Percentiles rank a stretch among this genome's conserved stretches.
These are phyloP conservation scores for Aechmea fasciata DNA, from an alignment of 176 grass and related monocot genomes.

Conservation along the genomic window DNA sequence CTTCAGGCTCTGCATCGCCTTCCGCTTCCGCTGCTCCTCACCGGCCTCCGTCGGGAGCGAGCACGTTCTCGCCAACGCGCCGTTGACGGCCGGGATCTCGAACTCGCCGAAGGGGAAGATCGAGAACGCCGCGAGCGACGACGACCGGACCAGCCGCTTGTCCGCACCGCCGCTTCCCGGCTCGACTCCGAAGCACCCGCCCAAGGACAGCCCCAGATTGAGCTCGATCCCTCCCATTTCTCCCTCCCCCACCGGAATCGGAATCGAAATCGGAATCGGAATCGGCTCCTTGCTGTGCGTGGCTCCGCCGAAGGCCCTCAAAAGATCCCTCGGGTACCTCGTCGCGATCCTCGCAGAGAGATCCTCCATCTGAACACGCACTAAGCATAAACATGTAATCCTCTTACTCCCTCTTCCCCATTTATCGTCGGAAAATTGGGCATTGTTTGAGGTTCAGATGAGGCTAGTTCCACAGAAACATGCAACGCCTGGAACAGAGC, in stretches of 20 bases:
- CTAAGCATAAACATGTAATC: not conserved
- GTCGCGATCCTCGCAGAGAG: not conserved
- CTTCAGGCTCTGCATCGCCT: conserved; percentile 11
- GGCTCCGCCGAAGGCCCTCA: not conserved
- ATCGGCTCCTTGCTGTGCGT: not conserved
- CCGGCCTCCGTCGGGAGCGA: not conserved
- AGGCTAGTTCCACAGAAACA: too few species aligned
- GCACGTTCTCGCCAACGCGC: not conserved
- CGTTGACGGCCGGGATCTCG: not conserved
- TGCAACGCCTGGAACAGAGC: too few species aligned
- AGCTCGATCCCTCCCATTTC: not conserved
- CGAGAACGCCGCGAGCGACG: conserved; percentile 2
- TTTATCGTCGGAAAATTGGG: not conserved
- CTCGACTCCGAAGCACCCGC: not conserved
- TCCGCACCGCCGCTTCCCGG: not conserved
- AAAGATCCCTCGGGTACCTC: not conserved
- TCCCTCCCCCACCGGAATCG: not conserved
- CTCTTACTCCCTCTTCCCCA: not conserved
- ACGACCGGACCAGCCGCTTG: not conserved
- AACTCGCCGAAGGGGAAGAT: not conserved
- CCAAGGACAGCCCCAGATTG: conserved; percentile 1
- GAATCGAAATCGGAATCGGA: not conserved
- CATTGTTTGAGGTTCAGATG: too few species aligned
- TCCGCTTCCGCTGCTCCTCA: conserved; percentile 1
- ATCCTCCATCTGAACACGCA: not conserved